Conservation (phyloP, 2,329 filamentous ascomycete species). For the Sporothrix protearum region DNA sequence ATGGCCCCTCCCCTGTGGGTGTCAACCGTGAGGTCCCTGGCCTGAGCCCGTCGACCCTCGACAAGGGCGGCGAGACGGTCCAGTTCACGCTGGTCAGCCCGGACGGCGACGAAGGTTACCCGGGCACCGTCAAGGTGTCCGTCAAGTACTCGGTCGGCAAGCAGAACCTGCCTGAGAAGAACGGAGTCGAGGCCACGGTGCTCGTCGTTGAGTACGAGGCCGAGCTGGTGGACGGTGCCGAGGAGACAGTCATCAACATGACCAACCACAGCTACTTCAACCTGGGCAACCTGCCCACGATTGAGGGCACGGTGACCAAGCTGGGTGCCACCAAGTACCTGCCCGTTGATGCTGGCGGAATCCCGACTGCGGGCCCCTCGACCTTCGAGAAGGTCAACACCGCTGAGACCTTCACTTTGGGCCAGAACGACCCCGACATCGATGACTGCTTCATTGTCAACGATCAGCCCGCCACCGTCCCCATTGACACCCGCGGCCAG, state of each 20-base stretch:
- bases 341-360: conserved; percentile 67
- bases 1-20: conserved; percentile 64
- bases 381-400: conserved; percentile 63
- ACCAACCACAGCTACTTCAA: conserved; percentile 83
- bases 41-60: conserved; percentile 44
- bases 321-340: conserved; percentile 64
- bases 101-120: conserved; percentile 86
- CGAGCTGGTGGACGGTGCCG: conserved; percentile 69
- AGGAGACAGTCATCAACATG: conserved; percentile 89
- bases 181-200: conserved; percentile 62
- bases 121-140: conserved; percentile 73
- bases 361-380: conserved; percentile 65
- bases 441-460: conserved; percentile 89
- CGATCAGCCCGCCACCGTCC: conserved; percentile 55
- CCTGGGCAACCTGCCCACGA: conserved; percentile 51
- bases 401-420: conserved; percentile 67
- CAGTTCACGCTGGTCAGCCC: conserved; percentile 64
- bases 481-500: conserved; percentile 61
- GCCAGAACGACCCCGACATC: conserved; percentile 67
- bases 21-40: conserved; percentile 46
- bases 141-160: conserved; percentile 76
- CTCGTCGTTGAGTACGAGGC: conserved; percentile 88
- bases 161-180: conserved; percentile 50
- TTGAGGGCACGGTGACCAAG: conserved; percentile 61
- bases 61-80: conserved; percentile 62